Evolutionary conservation across 73 alveolate species (phyloP).

Genomic region (Tetrahymena malaccensis): DNA sequence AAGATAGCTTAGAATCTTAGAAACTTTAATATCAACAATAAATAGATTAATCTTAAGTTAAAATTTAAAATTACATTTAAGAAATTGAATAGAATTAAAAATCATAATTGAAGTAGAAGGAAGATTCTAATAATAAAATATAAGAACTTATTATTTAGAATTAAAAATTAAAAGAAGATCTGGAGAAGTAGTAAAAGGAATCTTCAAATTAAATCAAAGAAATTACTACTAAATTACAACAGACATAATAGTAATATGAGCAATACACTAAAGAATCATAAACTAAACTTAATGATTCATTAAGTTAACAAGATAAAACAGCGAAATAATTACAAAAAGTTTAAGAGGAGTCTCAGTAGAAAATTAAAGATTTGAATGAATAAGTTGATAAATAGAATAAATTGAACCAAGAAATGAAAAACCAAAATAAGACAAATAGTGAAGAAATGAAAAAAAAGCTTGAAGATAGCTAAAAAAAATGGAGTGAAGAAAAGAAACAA

Average conservation of each 20-base stretch:
- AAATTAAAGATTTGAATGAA: not conserved
- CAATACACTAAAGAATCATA: not conserved
- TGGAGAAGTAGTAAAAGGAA: not conserved
- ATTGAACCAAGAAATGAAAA: not conserved
- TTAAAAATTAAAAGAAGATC: not conserved
- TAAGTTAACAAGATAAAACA: not conserved
- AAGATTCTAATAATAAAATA: not conserved
- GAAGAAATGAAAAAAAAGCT: not conserved
- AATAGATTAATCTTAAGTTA: not conserved
- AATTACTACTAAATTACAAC: not conserved
- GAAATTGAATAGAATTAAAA: not conserved
- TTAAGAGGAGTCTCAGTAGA: not conserved
- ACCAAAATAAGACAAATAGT: not conserved
- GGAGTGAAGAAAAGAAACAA: not conserved
- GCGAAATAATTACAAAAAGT: not conserved
- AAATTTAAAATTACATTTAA: not conserved
- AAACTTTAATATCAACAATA: not conserved
- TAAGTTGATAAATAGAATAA: not conserved
- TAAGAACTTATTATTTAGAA: not conserved
- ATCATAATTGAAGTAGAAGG: not conserved
- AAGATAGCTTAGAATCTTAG: not conserved
- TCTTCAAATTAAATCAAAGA: not conserved
- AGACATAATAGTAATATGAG: not conserved
- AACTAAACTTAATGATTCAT: not conserved
- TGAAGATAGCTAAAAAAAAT: not conserved